phyloP scores from a whole-genome alignment of 306 rosid genomes.

The Malus asiatica region DNA sequence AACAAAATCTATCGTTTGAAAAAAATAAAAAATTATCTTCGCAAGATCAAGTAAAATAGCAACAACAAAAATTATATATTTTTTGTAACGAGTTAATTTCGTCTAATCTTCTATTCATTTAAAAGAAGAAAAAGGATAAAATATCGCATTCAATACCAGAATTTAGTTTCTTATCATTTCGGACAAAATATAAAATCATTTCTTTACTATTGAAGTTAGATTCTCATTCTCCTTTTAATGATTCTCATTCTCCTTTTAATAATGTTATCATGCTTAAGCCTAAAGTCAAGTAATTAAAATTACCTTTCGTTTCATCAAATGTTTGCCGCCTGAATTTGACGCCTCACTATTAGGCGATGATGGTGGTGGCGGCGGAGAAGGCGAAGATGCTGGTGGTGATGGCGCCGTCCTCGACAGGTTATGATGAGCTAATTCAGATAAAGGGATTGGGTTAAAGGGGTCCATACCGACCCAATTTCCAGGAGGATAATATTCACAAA shows the following conservation, averaged over 20 bases:
- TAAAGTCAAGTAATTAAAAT: background rate
- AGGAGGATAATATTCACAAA: slow-evolving; percentile 61
- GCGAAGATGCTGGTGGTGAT: background rate
- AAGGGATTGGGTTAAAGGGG: slow-evolving; percentile 27
- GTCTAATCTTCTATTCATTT: too few relatives aligned
- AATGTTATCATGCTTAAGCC: background rate
- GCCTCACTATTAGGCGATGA: too few relatives aligned
- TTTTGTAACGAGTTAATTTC: too few relatives aligned
- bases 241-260: too few relatives aligned
- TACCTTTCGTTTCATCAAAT: too few relatives aligned
- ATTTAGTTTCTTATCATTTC: background rate
- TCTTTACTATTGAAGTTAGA: background rate
- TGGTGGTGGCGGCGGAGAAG: background rate
- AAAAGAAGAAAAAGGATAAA: too few relatives aligned
- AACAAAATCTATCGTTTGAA: too few relatives aligned
- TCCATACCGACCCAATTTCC: slow-evolving; percentile 42
- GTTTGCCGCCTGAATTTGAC: too few relatives aligned
- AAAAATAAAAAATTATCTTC: too few relatives aligned
- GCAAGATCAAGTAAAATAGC: too few relatives aligned
- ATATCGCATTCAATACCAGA: background rate
- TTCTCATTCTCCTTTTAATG: too few relatives aligned
- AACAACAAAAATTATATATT: too few relatives aligned
- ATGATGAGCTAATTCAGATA: background rate
- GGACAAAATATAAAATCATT: background rate
- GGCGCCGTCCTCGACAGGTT: background rate